A percentile compares a stretch with the other conserved stretches of the same genome.
These are phyloP conservation scores for Wickerhamiella domercqiae DNA, from an alignment of 805 yeast species.

Conservation along the genomic window DNA sequence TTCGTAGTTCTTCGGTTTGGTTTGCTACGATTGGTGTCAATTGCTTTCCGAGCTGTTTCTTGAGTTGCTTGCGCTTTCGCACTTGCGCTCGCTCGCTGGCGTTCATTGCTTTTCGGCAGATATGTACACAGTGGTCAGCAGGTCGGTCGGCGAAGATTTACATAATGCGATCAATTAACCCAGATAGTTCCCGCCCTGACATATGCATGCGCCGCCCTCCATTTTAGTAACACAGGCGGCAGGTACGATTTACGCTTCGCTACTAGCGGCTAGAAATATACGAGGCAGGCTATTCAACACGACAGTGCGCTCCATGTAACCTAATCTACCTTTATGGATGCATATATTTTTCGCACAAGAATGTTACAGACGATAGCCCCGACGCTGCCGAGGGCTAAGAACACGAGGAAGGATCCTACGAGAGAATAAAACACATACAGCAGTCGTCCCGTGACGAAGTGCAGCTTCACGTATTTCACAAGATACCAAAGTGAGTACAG, in stretches of 20 bases:
- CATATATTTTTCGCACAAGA: conserved; percentile 65
- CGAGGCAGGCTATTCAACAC: too few relatives aligned
- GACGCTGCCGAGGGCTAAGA: conserved; percentile 73
- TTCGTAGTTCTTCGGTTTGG: conserved; percentile 9
- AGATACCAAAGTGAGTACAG: conserved; percentile 54
- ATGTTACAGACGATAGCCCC: conserved; percentile 65
- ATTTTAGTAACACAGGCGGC: too few relatives aligned
- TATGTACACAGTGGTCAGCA: too few relatives aligned
- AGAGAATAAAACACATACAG: conserved; percentile 72
- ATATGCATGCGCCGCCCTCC: too few relatives aligned
- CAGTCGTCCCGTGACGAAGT: conserved; percentile 60
- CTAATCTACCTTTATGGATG: conserved; percentile 74
- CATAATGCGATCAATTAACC: too few relatives aligned
- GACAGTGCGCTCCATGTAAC: not conserved
- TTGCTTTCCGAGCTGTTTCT: not conserved
- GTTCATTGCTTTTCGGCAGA: conserved; percentile 5
- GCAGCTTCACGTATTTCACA: conserved; percentile 39
- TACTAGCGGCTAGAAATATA: too few relatives aligned
- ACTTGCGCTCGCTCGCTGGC: conserved; percentile 8
- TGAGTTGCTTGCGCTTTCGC: conserved; percentile 6
- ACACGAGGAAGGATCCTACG: conserved; percentile 52
- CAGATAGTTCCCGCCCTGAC: too few relatives aligned
- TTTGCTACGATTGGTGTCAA: conserved; percentile 1
- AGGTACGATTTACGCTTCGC: too few relatives aligned
- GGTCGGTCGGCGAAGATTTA: too few relatives aligned